phyloP scores from a whole-genome alignment of 148 eudicot species.

The Heliosperma pusillum region DNA sequence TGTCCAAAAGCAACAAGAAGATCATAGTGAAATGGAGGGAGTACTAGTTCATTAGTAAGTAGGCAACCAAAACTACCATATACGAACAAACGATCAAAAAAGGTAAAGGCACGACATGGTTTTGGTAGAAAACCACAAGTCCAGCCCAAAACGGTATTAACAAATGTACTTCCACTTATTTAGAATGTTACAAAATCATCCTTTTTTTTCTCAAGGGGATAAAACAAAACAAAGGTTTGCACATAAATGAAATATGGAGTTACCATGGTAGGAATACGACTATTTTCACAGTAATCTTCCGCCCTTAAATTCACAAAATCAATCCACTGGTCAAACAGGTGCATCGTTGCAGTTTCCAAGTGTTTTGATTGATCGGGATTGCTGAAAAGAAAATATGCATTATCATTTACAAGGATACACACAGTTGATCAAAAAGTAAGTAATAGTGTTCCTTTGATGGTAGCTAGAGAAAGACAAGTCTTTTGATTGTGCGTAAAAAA shows the following conservation, averaged over 20 bases:
- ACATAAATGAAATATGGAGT: neutral
- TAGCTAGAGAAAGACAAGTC: neutral
- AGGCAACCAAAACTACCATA: neutral
- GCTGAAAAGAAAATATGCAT: conserved; percentile 41
- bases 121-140: neutral
- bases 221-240: conserved; percentile 8
- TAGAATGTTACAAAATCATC: neutral
- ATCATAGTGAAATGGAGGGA: too few relatives aligned
- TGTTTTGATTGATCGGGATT: conserved; percentile 99
- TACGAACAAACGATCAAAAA: neutral
- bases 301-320: conserved; percentile 93
- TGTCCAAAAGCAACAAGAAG: too few relatives aligned
- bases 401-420: neutral
- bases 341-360: conserved; percentile 98
- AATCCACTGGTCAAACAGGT: conserved; percentile 73
- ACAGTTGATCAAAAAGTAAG: neutral
- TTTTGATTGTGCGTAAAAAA: neutral
- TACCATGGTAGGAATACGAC: conserved; percentile 98
- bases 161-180: neutral
- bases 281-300: conserved; percentile 87
- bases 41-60: neutral
- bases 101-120: neutral
- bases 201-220: too few relatives aligned
- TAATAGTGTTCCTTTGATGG: conserved; percentile 1
- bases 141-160: neutral